Evolutionary conservation across 805 yeast species (phyloP).

Genomic region (Candida railenensis): DNA sequence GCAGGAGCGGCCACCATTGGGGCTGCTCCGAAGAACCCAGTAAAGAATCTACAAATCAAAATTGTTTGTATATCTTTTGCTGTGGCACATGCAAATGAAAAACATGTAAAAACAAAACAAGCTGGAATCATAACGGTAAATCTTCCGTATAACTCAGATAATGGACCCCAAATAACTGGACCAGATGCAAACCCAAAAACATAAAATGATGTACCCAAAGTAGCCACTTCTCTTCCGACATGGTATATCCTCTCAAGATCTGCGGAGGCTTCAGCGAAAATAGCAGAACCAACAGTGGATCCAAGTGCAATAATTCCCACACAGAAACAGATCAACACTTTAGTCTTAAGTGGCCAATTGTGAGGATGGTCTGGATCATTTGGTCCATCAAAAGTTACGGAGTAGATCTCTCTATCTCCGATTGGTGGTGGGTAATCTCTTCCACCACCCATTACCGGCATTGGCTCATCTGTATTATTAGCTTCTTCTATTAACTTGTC

Average conservation of each 20-base stretch:
- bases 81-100: constrained; percentile 61
- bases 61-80: constrained; percentile 75
- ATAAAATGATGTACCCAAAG: constrained; percentile 75
- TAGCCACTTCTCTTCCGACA: constrained; percentile 64
- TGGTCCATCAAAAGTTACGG: constrained; percentile 14
- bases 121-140: constrained; percentile 55
- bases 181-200: constrained; percentile 95
- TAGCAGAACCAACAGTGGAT: constrained; percentile 72
- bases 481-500: constrained; percentile 20
- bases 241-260: constrained; percentile 49
- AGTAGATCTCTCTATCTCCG: constrained; percentile 11
- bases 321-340: constrained; percentile 21
- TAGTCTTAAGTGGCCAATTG: constrained; percentile 35
- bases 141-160: constrained; percentile 78
- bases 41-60: constrained; percentile 70
- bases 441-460: constrained; percentile 18
- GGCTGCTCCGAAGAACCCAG: constrained; percentile 77
- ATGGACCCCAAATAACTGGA: constrained; percentile 86
- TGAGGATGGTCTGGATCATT: constrained; percentile 23
- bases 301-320: constrained; percentile 10
- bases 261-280: constrained; percentile 60
- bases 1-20: constrained; percentile 84
- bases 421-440: constrained; percentile 13
- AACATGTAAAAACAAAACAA: constrained; percentile 36
- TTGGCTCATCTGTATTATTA: constrained; percentile 19